Evolutionary conservation across 2,329 filamentous ascomycete genomes (phyloP).

Genomic region (Claviceps maximensis): DNA sequence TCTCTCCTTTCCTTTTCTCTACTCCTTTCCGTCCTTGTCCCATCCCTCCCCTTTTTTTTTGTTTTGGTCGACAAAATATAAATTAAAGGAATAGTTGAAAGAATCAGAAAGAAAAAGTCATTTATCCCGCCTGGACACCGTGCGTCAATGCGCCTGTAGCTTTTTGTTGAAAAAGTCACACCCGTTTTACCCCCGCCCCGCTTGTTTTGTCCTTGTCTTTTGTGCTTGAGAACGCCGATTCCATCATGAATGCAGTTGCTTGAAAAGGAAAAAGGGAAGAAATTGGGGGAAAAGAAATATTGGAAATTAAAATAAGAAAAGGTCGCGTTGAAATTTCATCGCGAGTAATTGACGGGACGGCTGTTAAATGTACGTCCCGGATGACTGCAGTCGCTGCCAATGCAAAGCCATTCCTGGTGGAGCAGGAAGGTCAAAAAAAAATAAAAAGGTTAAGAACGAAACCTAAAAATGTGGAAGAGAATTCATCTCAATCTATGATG

Average conservation of each 20-base stretch:
- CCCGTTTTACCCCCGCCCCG: conserved; percentile 7
- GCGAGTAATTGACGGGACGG: neutral
- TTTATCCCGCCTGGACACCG: neutral
- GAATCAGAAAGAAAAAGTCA: neutral
- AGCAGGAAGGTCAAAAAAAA: conserved; percentile 1
- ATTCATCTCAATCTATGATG: neutral
- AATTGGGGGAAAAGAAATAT: neutral
- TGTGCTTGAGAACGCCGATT: conserved; percentile 5
- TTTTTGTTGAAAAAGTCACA: conserved; percentile 31
- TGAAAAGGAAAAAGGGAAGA: conserved; percentile 8
- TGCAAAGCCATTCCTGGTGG: conserved; percentile 7
- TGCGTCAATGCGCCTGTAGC: conserved; percentile 12
- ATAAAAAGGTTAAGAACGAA: neutral
- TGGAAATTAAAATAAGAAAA: conserved; percentile 10
- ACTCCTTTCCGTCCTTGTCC: too few species aligned
- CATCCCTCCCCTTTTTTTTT: neutral
- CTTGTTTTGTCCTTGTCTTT: conserved; percentile 9
- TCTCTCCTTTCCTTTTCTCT: too few species aligned
- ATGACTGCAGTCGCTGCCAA: conserved; percentile 5
- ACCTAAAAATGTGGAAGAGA: neutral
- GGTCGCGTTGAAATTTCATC: neutral
- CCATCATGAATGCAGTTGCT: conserved; percentile 4
- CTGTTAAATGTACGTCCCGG: conserved; percentile 6
- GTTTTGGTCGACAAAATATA: neutral
- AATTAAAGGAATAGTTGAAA: neutral